These are phyloP conservation scores for Aspergillus floridensis DNA, from an alignment of 2,329 filamentous ascomycete species.

Conservation along the genomic window DNA sequence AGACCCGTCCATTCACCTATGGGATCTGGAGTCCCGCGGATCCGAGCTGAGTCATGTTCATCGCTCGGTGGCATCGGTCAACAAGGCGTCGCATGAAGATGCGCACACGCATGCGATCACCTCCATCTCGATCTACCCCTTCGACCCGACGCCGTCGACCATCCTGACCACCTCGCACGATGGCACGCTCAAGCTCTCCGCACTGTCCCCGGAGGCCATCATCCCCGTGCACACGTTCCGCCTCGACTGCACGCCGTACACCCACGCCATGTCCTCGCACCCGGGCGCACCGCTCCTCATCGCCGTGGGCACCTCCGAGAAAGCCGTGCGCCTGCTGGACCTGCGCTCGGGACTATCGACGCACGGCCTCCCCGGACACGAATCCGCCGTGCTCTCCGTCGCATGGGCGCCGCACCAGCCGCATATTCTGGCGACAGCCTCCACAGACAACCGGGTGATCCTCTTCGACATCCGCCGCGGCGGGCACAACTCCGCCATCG, in stretches of 20 bases:
- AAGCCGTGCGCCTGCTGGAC: slow-evolving; percentile 79
- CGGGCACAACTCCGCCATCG: slow-evolving; percentile 64
- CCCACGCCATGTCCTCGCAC: slow-evolving; percentile 69
- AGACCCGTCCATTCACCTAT: slow-evolving; percentile 79
- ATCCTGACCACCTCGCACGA: slow-evolving; percentile 48
- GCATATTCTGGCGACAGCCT: slow-evolving; percentile 76
- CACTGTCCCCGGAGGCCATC: slow-evolving; percentile 39
- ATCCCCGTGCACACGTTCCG: slow-evolving; percentile 46
- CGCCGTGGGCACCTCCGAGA: slow-evolving; percentile 83
- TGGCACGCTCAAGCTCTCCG: slow-evolving; percentile 46
- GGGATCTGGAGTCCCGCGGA: slow-evolving; percentile 71
- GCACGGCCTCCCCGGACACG: slow-evolving; percentile 68
- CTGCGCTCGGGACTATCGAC: slow-evolving; percentile 75
- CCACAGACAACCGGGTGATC: slow-evolving; percentile 78
- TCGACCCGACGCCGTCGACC: slow-evolving; percentile 47
- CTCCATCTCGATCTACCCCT: slow-evolving; percentile 49
- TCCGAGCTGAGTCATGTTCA: slow-evolving; percentile 51
- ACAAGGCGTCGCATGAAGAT: slow-evolving; percentile 35
- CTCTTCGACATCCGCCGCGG: slow-evolving; percentile 86
- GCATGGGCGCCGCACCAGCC: slow-evolving; percentile 81
- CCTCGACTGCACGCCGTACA: slow-evolving; percentile 47
- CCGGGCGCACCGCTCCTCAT: slow-evolving; percentile 71
- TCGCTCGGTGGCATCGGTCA: slow-evolving; percentile 50
- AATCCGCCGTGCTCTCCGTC: slow-evolving; percentile 64
- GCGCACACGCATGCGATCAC: slow-evolving; percentile 48